These are phyloP conservation scores for Kluyveromyces aestuarii DNA, from an alignment of 805 yeast species.

Conservation along the genomic window DNA sequence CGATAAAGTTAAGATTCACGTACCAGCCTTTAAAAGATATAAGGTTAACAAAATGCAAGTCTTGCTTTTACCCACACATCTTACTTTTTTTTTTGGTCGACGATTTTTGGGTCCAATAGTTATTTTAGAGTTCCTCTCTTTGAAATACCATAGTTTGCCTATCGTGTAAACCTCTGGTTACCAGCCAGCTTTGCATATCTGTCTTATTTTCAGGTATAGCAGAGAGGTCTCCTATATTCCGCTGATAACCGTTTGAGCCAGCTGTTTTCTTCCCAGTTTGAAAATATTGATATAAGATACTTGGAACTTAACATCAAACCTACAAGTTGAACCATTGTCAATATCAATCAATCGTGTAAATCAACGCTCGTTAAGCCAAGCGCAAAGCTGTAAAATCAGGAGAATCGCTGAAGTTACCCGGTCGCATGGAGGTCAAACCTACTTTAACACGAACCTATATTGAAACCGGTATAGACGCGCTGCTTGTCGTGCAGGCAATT, in stretches of 20 bases:
- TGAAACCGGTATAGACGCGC: slow-evolving; percentile 75
- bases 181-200: no score
- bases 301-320: neutral
- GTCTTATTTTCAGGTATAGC: no score
- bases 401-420: neutral
- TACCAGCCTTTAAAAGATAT: neutral
- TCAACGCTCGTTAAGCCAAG: neutral
- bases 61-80: neutral
- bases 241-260: no score
- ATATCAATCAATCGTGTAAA: neutral
- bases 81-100: no score
- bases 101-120: no score
- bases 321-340: no score
- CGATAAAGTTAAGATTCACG: neutral
- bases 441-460: slow-evolving; percentile 63
- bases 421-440: slow-evolving; percentile 34
- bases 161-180: no score
- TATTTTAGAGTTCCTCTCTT: no score
- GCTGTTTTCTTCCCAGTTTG: no score
- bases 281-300: no score
- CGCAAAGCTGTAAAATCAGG: neutral
- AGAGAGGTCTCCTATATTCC: no score
- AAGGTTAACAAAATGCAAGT: neutral
- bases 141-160: no score
- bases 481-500: slow-evolving; percentile 73